Base-by-base conservation (phyloP, 2,329 filamentous ascomycete genomes). In the Hymenoscyphus scutula region DNA sequence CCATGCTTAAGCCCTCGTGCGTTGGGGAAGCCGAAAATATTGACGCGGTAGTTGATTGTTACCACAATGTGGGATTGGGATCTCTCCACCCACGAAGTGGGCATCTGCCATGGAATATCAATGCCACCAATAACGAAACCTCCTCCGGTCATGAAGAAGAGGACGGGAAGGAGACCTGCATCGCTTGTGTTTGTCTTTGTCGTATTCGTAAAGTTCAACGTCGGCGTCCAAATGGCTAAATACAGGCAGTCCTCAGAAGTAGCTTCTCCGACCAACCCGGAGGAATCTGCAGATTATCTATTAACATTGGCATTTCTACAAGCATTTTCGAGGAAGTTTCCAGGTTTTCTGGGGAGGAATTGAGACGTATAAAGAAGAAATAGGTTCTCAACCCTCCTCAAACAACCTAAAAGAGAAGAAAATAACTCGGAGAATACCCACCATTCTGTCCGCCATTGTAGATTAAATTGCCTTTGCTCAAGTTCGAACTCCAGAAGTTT, bases 121-220 rank as follows among this genome's bases (percentile, higher is more conserved):
- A 60, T 34, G 3, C 63, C 63, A 38, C 63, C 63, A 0, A 34
- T 65, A 45, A 61, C 55, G 41, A 63, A 65, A 37, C 66, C 63
- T 2, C 68, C 68, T 19, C 70, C 71, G 11, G 69, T 68, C 27
- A 74, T 68, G 66, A 69, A 72, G 19, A 73, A 53, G 23, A 71
- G 58, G 17, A 73, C 69, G 17, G 71, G 88, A n/a, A n/a, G n/a
- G 3, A 90, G 75, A 11, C 27, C 27, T 15, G n/a, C 7, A 27
- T 25, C 19, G 13, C 11, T 29, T 17, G 78, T 82, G n/a, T n/a
- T n/a, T n/a, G n/a, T n/a, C n/a, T n/a, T n/a, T n/a, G n/a, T n/a
- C n/a, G n/a, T n/a, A 0, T 82, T 38, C 2, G 23, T 27, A 13
- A 37, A 27, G 23, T 58, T 62, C 5, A 59, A 59, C 1, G 62